These are phyloP conservation scores for Anthracocystis setariae DNA, from an alignment of 1,284 basidiomycete species.

Conservation along the genomic window DNA sequence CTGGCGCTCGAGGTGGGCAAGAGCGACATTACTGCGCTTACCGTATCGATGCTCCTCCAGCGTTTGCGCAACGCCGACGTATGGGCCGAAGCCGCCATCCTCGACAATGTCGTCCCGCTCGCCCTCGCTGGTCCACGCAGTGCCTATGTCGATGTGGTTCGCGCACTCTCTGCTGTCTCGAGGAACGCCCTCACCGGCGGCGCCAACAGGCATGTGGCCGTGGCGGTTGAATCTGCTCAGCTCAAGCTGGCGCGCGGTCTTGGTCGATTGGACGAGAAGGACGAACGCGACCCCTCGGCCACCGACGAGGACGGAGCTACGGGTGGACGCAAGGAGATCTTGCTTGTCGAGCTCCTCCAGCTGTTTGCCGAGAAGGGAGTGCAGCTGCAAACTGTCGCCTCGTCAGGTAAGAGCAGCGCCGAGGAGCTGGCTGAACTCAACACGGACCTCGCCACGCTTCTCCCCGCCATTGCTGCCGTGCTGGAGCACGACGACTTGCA, in stretches of 20 bases:
- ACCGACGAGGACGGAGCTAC: slow-evolving; percentile 84
- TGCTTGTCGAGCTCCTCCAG: slow-evolving; percentile 84
- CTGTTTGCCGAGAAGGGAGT: slow-evolving; percentile 92
- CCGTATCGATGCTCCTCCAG: slow-evolving; percentile 89
- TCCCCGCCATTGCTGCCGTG: slow-evolving; percentile 89
- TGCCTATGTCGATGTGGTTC: slow-evolving; percentile 85
- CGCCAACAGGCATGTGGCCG: slow-evolving; percentile 43
- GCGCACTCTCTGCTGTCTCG: slow-evolving; percentile 85
- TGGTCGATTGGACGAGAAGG: slow-evolving; percentile 42
- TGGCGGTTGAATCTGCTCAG: slow-evolving; percentile 66
- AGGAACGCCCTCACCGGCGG: slow-evolving; percentile 72
- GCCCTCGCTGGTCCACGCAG: slow-evolving; percentile 81
- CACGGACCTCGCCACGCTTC: slow-evolving; percentile 69
- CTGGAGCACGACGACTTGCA: slow-evolving; percentile 81
- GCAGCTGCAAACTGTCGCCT: slow-evolving; percentile 82
- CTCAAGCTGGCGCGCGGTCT: slow-evolving; percentile 55
- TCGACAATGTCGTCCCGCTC: slow-evolving; percentile 88
- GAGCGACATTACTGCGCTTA: slow-evolving; percentile 59
- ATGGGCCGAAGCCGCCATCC: slow-evolving; percentile 86
- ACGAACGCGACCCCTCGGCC: slow-evolving; percentile 68
- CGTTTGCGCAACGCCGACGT: slow-evolving; percentile 84
- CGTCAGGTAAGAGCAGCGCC: slow-evolving; percentile 68
- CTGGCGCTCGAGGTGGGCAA: slow-evolving; percentile 60
- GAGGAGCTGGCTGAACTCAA: slow-evolving; percentile 60
- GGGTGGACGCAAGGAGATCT: slow-evolving; percentile 69